These are phyloP conservation scores for Barbarea vulgaris DNA, from an alignment of 345 rosid genomes.

Conservation along the genomic window DNA sequence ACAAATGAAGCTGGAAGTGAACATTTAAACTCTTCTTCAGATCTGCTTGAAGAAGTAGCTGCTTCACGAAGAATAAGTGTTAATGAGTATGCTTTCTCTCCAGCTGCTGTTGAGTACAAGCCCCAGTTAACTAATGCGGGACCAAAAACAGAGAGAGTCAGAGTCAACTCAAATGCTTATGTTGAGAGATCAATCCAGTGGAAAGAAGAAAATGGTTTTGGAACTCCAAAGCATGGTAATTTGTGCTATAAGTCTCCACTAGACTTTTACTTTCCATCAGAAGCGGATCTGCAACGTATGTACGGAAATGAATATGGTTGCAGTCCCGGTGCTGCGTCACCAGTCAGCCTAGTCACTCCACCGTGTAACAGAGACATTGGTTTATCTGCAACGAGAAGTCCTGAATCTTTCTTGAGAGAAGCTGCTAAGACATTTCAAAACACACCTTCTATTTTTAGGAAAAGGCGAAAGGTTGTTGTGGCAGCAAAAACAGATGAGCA, in stretches of 20 bases:
- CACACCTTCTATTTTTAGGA: slow-evolving; percentile 89
- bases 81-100: slow-evolving; percentile 57
- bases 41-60: slow-evolving; percentile 48
- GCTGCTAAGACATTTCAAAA: slow-evolving; percentile 84
- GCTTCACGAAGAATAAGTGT: slow-evolving; percentile 47
- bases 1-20: slow-evolving; percentile 56
- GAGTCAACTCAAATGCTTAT: slow-evolving; percentile 35
- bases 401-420: slow-evolving; percentile 72
- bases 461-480: slow-evolving; percentile 50
- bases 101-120: slow-evolving; percentile 50
- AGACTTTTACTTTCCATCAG: slow-evolving; percentile 44
- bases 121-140: slow-evolving; percentile 31
- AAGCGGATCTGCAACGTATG: slow-evolving; percentile 44
- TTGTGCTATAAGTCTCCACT: slow-evolving; percentile 58
- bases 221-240: slow-evolving; percentile 53
- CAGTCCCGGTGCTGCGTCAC: slow-evolving; percentile 54
- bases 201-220: slow-evolving; percentile 40
- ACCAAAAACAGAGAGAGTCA: slow-evolving; percentile 42
- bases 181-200: slow-evolving; percentile 38
- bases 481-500: slow-evolving; percentile 39
- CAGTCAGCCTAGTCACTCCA: slow-evolving; percentile 74
- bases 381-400: slow-evolving; percentile 51
- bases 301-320: slow-evolving; percentile 44
- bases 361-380: slow-evolving; percentile 58
- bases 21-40: slow-evolving; percentile 49